Conservation (phyloP, 2,329 filamentous ascomycete species). For the Diaporthe ilicicola region DNA sequence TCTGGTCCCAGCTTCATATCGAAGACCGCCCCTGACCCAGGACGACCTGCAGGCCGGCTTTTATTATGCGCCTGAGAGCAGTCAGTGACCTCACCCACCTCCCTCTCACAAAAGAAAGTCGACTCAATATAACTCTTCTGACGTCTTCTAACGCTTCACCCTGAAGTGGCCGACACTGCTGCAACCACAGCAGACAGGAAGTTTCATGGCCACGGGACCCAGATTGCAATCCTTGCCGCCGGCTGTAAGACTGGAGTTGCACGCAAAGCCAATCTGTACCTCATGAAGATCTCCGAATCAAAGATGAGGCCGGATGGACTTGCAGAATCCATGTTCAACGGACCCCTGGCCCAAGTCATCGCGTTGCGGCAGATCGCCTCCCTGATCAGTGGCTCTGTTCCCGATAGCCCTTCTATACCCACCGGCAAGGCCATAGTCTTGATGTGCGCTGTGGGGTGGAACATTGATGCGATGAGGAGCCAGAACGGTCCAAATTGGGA, state of each 20-base stretch:
- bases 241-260: slow-evolving; percentile 15
- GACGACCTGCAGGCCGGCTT: not conserved
- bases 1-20: not conserved
- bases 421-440: not conserved
- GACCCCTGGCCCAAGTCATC: not conserved
- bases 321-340: not conserved
- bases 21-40: not conserved
- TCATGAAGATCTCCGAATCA: not conserved
- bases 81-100: not conserved
- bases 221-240: not conserved
- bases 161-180: not conserved
- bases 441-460: not conserved
- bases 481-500: not conserved
- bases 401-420: not conserved
- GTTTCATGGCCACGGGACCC: not conserved
- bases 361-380: not conserved
- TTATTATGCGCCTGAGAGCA: not conserved
- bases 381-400: not conserved
- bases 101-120: too few species aligned
- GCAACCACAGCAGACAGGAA: not conserved
- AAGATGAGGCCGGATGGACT: not conserved
- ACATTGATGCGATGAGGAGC: not conserved
- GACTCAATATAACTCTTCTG: too few species aligned
- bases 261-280: not conserved
- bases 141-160: not conserved